Evolutionary conservation across 225 moss, liverwort and hornwort genomes (phyloP), one percentile per base, ranked within the genome.

Genomic region (Antitrichia curtipendula): DNA sequence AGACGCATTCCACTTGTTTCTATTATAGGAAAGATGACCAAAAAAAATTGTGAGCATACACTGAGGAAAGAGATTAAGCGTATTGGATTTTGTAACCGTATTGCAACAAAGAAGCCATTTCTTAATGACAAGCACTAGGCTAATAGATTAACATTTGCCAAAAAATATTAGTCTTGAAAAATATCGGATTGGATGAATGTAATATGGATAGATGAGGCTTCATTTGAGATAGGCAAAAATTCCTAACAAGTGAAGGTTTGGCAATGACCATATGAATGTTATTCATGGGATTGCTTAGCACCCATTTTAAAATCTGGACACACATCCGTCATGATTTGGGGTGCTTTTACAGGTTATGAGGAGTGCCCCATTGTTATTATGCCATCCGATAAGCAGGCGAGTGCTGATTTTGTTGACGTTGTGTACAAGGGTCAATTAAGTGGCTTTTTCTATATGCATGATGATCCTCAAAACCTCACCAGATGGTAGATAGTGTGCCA

Each of bases 201-300:
- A 8, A 69, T 40, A 25, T 69, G 8, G 25, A 41, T 0, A 24
- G 6, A 70, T 41, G 41, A 70, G 25, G 41, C 5, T 0, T 25
- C 25, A 41, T 25, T n/a, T 25, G 1, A 41, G 8, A 5, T 70
- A 14, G 15, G 25, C 25, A 41, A 41, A 23, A 70, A 15, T 25
- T 25, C 15, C 25, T 1, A 0, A 3, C 15, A 70, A 70, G 45
- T 41, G 15, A 41, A 70, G 70, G 14, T 25, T 41, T 70, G 5
- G 25, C 0, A 25, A 3, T 1, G 2, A 15, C 2, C 0, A 2
- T 15, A 15, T 1, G 1, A 24, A 41, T 8, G 8, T 15, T 14
- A 41, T 41, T 69, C 5, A 40, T 41, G 13, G 8, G 5, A 69
- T 41, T 41, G 25, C 8, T 41, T 69, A 14, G 40, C 7, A 69